Evolutionary conservation across 345 rosid genomes (phyloP), one percentile per base, ranked within the genome.

Genomic region (Moricandia moricandioides): DNA sequence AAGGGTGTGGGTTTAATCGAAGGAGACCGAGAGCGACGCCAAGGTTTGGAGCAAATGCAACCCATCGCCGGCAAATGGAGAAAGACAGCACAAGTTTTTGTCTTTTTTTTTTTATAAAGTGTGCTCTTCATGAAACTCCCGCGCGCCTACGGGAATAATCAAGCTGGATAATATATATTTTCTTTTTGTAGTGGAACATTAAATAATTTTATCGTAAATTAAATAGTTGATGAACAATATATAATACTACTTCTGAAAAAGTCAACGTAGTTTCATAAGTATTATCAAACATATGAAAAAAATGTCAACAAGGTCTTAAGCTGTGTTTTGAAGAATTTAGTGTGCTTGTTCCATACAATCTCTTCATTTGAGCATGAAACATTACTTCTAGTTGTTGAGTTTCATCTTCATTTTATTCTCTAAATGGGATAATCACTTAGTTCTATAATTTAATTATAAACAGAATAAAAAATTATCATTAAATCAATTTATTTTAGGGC

Each of bases 11-110:
- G 65, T 47, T 17, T 64, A 45, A 57, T 57, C 30, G 71, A 70
- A n/a, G 80, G 71, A 33, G 66, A 65, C 9, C 71, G 67, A 16
- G 62, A 77, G n/a, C 62, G 26, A 3, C 80, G 76, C 80, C 80
- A 54, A 18, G 67, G 76, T n/a, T 17, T 77, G 16, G 71, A 77
- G 10, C 72, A 77, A 64, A 71, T 65, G 72, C 80, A 77, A 0
- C 76, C 80, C 80, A 77, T 77, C 34, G 62, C 62, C 67, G 71
- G 67, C 4, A 13, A 57, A 43, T 4, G 72, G 33, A 65, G 33
- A 65, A 77, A 21, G 24, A 21, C 24, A 21, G 24, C 24, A 21
- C 24, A 2, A 21, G 24, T 21, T 21, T 21, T 0, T 2, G 1
- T 21, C 24, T 21, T 21, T 21, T 21, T 21, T 21, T 21, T 21